Conservation (phyloP, 768 basidiomycete genomes). For the Galerina marginata region DNA sequence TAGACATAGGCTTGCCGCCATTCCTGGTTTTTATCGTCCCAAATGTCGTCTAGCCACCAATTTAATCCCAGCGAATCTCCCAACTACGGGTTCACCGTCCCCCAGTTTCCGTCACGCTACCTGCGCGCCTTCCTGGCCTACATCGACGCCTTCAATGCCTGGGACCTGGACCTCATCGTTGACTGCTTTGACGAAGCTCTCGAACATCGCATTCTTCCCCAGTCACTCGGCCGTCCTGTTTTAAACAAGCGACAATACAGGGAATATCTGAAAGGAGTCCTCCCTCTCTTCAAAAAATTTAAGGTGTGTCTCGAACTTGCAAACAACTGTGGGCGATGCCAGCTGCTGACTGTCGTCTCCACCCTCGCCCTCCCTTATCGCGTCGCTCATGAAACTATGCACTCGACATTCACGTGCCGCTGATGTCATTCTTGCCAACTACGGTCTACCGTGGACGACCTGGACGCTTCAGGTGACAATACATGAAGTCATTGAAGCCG, state of each 20-base stretch:
- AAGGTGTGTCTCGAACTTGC: conserved; percentile 29
- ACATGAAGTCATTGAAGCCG: conserved; percentile 23
- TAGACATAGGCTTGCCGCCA: neutral
- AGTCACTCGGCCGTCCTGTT: conserved; percentile 38
- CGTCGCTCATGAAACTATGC: neutral
- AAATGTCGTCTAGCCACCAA: conserved; percentile 11
- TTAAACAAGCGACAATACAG: conserved; percentile 40
- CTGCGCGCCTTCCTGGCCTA: conserved; percentile 39
- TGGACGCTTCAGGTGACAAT: conserved; percentile 20
- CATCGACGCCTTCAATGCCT: conserved; percentile 35
- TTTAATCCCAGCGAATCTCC: conserved; percentile 33
- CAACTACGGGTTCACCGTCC: conserved; percentile 30
- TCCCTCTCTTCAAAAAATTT: conserved; percentile 32
- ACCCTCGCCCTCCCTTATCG: neutral
- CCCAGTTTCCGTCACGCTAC: conserved; percentile 36
- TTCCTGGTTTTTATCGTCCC: neutral
- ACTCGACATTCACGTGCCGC: neutral
- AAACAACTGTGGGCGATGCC: neutral
- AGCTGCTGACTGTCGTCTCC: neutral
- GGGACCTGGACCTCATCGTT: conserved; percentile 34
- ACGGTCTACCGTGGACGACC: neutral
- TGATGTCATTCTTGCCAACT: neutral
- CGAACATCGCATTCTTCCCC: conserved; percentile 41
- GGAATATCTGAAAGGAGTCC: conserved; percentile 33
- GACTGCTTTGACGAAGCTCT: conserved; percentile 38